Base-by-base conservation (phyloP, 2,329 filamentous ascomycete genomes). In the Fragosphaeria purpurea region DNA sequence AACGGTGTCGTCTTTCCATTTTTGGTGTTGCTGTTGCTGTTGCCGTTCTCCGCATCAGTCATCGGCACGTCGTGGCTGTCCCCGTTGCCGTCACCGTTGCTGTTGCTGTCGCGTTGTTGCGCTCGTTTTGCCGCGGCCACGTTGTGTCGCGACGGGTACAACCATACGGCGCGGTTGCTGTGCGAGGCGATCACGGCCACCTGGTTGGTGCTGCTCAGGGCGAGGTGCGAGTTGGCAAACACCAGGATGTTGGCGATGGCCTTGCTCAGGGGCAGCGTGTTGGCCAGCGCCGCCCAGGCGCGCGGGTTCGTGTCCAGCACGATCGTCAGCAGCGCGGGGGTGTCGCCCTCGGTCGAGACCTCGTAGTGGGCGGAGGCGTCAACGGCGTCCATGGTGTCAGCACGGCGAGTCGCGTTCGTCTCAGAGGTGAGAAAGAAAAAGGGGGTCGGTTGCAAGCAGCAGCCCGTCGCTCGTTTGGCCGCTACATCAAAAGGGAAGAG, bases 301-400 rank as follows among this genome's bases (percentile, higher is more conserved):
- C 90, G 86, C 3, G 93, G 93, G 65, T 98, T 98, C 32, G 91
- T 96, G 71, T 98, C 93, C 70, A 98, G 79, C 62, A 98, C 77
- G 61, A 98, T 83, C 58, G 88, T 85, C 48, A 96, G 81, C 38
- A 98, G 82, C 11, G 91, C 95, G 1, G 93, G 88, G 5, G 77
- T 71, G 55, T 80, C 77, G 50, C 74, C 76, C 47, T 68, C 69
- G 56, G 70, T 70, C 60, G 74, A 70, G 50, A 71, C 67, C 65
- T 79, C 74, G 65, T 80, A 80, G 67, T 81, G 78, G 52, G 77
- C 74, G 48, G 78, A 80, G 59, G 73, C 74, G 64, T 82, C 78
- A 65, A 75, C 71, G 55, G 65, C 67, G 56, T 74, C 73, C 77
- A 81, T 81, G 50, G 57, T 69, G 64, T 41, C 34, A 11, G 30